phyloP scores from a whole-genome alignment of 768 basidiomycete species.

The Psilocybe azurescens region DNA sequence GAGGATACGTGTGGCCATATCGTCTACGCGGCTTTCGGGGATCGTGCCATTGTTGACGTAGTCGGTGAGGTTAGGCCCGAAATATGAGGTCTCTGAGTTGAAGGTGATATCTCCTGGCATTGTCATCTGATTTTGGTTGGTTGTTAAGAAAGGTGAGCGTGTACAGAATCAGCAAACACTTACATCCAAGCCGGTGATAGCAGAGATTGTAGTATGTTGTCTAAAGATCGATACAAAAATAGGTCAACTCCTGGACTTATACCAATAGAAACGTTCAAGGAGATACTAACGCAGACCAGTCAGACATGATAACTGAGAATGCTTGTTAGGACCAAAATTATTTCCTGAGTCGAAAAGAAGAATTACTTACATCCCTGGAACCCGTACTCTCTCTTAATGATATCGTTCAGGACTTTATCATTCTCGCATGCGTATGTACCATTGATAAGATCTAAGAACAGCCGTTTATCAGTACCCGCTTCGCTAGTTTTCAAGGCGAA shows the following conservation, averaged over 20 bases:
- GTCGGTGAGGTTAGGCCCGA: conserved; percentile 69
- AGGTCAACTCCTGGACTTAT: not conserved
- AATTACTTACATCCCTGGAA: conserved; percentile 72
- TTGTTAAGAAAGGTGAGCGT: not conserved
- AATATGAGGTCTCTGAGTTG: conserved; percentile 58
- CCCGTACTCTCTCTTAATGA: conserved; percentile 77
- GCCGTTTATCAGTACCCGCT: not conserved
- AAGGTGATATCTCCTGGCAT: conserved; percentile 69
- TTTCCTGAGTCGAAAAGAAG: not conserved
- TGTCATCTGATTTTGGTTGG: conserved; percentile 53
- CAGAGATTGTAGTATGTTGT: conserved; percentile 58
- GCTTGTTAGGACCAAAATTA: not conserved
- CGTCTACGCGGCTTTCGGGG: conserved; percentile 65
- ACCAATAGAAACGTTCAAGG: not conserved
- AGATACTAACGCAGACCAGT: conserved; percentile 64
- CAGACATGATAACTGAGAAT: conserved; percentile 65
- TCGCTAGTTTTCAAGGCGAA: not conserved
- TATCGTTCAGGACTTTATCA: conserved; percentile 68
- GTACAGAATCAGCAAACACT: conserved; percentile 21
- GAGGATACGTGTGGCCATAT: conserved; percentile 85
- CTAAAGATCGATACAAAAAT: not conserved
- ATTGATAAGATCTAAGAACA: conserved; percentile 62
- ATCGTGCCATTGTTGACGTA: conserved; percentile 78
- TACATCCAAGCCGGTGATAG: conserved; percentile 68
- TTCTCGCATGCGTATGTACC: conserved; percentile 80